A percentile compares a stretch with the other conserved stretches of the same genome.
These are phyloP conservation scores for Chaetothyriales sp. DNA, from an alignment of 2,329 filamentous ascomycete genomes.

Conservation along the genomic window DNA sequence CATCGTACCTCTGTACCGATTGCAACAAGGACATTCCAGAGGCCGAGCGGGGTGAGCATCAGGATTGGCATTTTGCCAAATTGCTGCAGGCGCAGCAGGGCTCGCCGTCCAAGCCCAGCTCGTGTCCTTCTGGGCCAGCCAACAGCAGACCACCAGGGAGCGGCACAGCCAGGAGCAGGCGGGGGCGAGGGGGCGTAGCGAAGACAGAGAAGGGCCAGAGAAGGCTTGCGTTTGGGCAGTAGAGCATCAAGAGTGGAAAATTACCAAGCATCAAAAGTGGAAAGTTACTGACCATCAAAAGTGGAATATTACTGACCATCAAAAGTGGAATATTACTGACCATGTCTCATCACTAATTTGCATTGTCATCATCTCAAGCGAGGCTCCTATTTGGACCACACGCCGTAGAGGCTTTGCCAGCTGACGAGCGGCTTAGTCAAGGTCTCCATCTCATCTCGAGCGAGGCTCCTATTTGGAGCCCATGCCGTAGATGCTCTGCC, in stretches of 20 bases:
- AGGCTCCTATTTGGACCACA: constrained; percentile 22
- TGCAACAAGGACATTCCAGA: constrained; percentile 51
- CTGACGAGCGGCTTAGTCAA: constrained; percentile 67
- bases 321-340: no score
- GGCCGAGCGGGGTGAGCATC: constrained; percentile 56
- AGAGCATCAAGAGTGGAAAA: neutral
- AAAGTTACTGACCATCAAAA: no score
- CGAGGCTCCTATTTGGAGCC: constrained; percentile 18
- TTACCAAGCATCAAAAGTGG: no score
- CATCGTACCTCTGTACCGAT: constrained; percentile 43
- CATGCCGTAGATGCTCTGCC: constrained; percentile 60
- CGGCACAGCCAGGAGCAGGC: constrained; percentile 3
- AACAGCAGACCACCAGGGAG: constrained; percentile 1
- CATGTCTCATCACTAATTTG: no score
- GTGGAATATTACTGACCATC: no score
- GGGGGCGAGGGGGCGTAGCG: constrained; percentile 11
- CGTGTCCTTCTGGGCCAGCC: constrained; percentile 9
- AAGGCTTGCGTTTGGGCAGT: constrained; percentile 17
- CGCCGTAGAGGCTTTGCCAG: constrained; percentile 64
- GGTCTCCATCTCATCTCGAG: constrained; percentile 53
- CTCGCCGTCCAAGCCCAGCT: constrained; percentile 21
- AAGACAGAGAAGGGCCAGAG: constrained; percentile 16
- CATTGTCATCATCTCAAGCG: neutral
- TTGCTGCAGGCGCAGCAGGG: constrained; percentile 61
- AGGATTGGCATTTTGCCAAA: constrained; percentile 90